phyloP scores from a whole-genome alignment of 2,329 filamentous ascomycete genomes.

The Aspergillus glaucus region DNA sequence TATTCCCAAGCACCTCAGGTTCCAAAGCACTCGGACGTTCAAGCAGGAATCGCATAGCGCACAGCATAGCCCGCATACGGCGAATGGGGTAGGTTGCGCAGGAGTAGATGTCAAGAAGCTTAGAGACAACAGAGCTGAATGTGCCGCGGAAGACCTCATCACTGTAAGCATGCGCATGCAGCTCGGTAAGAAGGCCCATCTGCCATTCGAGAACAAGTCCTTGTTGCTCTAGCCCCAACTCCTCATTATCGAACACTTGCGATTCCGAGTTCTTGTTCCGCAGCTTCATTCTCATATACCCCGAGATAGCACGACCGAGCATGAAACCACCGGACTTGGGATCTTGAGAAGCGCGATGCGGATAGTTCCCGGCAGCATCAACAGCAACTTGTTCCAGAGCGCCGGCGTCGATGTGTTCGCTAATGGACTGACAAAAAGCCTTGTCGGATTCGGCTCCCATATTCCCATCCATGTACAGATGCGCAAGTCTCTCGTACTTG shows the following conservation, averaged over 20 bases:
- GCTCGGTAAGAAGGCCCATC: slow-evolving; percentile 28
- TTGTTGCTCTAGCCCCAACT: slow-evolving; percentile 19
- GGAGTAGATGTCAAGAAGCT: slow-evolving; percentile 30
- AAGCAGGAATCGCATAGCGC: slow-evolving; percentile 28
- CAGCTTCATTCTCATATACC: slow-evolving; percentile 31
- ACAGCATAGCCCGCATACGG: slow-evolving; percentile 30
- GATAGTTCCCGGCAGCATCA: slow-evolving; percentile 19
- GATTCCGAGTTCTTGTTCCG: slow-evolving; percentile 22
- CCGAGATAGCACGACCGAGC: slow-evolving; percentile 32
- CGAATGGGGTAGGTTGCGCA: slow-evolving; percentile 28
- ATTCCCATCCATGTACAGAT: slow-evolving; percentile 34
- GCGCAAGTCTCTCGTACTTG: slow-evolving; percentile 41
- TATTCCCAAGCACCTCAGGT: slow-evolving; percentile 15
- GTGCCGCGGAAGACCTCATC: slow-evolving; percentile 23
- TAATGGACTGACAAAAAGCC: slow-evolving; percentile 35
- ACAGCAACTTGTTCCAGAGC: slow-evolving; percentile 25
- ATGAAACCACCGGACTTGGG: slow-evolving; percentile 30
- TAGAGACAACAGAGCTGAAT: slow-evolving; percentile 22
- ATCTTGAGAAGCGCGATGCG: slow-evolving; percentile 24
- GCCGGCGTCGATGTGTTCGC: slow-evolving; percentile 34
- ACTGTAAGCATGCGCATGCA: slow-evolving; percentile 18
- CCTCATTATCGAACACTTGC: slow-evolving; percentile 27
- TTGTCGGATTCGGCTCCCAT: slow-evolving; percentile 29
- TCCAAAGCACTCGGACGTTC: slow-evolving; percentile 26
- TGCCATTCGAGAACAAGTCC: slow-evolving; percentile 35